Percentiles rank a stretch among this genome's conserved stretches.
Evolutionary conservation across 768 basidiomycete species (phyloP).

Genomic region (Russula griseocarnosa): DNA sequence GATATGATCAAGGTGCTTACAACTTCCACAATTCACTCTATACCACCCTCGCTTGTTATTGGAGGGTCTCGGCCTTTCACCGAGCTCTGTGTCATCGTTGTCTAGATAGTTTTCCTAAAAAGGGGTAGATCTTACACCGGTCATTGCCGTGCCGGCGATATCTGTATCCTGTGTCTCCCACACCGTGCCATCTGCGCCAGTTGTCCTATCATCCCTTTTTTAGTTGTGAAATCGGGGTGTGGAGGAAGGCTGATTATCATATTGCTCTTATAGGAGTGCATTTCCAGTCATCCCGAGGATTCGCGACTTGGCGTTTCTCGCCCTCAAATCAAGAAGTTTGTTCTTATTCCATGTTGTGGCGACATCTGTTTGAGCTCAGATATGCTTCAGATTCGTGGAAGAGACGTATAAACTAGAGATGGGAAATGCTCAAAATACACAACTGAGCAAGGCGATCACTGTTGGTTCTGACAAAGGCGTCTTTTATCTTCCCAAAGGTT

Average conservation of each 20-base stretch:
- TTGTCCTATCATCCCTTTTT: slow-evolving; percentile 3
- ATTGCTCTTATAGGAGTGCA: slow-evolving; percentile 64
- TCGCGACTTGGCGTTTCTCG: slow-evolving; percentile 83
- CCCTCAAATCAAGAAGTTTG: slow-evolving; percentile 89
- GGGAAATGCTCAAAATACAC: slow-evolving; percentile 69
- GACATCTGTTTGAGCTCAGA: slow-evolving; percentile 10
- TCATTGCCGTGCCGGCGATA: slow-evolving; percentile 33
- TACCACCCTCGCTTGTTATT: slow-evolving; percentile 15
- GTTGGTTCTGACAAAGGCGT: slow-evolving; percentile 78
- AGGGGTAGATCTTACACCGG: slow-evolving; percentile 43
- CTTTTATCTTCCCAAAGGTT: slow-evolving; percentile 88
- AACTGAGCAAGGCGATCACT: slow-evolving; percentile 76
- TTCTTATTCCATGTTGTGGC: slow-evolving; percentile 28
- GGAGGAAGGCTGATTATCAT: slow-evolving; percentile 25
- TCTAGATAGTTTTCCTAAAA: slow-evolving; percentile 33
- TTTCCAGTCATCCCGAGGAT: slow-evolving; percentile 67
- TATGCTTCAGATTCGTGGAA: slow-evolving; percentile 66
- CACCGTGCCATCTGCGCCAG: slow-evolving; percentile 26
- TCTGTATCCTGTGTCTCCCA: slow-evolving; percentile 26
- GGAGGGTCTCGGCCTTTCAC: slow-evolving; percentile 24
- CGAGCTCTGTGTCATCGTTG: slow-evolving; percentile 24
- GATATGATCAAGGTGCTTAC: slow-evolving; percentile 76
- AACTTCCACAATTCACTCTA: slow-evolving; percentile 19
- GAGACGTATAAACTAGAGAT: slow-evolving; percentile 77
- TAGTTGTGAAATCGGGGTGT: slow-evolving; percentile 9